Evolutionary conservation across 176 grass and related monocot species (phyloP).

Genomic region (Areca catechu): DNA sequence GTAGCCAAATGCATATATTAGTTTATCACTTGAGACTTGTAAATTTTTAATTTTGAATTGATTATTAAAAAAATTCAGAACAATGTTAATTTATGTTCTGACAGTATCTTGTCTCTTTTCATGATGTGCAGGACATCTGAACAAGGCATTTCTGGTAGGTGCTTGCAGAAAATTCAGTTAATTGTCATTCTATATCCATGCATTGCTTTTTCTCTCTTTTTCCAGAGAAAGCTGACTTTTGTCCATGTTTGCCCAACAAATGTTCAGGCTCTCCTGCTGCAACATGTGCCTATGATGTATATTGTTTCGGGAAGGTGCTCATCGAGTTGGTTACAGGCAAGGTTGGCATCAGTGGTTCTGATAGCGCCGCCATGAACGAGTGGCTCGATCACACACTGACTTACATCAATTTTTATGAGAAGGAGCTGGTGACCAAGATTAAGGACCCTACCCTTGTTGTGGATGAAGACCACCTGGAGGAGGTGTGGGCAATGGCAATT

Average conservation of each 20-base stretch:
- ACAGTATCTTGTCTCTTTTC: not conserved
- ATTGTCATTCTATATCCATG: too few species aligned
- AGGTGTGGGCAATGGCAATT: conserved; percentile 82
- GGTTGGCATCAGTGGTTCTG: conserved; percentile 44
- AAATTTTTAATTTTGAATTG: not conserved
- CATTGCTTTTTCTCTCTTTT: too few species aligned
- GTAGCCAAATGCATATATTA: not conserved
- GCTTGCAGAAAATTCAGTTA: not conserved
- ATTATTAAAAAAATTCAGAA: not conserved
- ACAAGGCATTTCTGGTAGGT: not conserved
- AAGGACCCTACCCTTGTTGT: conserved; percentile 60
- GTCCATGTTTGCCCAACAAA: not conserved
- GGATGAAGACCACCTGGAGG: conserved; percentile 82
- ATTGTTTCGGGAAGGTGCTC: conserved; percentile 88
- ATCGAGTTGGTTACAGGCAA: conserved; percentile 74
- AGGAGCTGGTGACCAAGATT: conserved; percentile 45
- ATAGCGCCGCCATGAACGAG: conserved; percentile 37
- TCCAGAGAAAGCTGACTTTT: not conserved
- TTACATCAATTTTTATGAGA: conserved; percentile 53
- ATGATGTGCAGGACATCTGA: not conserved
- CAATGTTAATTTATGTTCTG: not conserved
- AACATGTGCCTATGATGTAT: conserved; percentile 55
- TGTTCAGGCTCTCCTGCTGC: conserved; percentile 50
- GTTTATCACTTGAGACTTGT: not conserved
- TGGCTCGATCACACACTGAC: conserved; percentile 45